Evolutionary conservation across 176 grass and related monocot genomes (phyloP).

Genomic region (Leersia perrieri): DNA sequence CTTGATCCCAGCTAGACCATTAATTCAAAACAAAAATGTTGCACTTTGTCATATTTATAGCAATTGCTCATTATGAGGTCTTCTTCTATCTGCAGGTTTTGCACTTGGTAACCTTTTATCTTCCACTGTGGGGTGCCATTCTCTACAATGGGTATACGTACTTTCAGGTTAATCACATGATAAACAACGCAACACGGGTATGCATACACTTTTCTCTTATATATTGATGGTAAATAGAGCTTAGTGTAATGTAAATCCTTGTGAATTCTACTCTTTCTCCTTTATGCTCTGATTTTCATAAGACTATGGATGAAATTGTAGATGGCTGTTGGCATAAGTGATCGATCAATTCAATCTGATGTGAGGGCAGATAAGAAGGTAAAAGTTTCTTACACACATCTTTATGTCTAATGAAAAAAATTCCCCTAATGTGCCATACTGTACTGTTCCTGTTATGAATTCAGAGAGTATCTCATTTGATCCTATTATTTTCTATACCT

Average conservation of each 20-base stretch:
- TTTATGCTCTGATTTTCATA: constrained; percentile 28
- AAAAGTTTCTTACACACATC: neutral
- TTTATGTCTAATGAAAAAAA: neutral
- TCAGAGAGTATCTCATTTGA: neutral
- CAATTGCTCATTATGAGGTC: constrained; percentile 8
- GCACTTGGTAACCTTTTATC: constrained; percentile 89
- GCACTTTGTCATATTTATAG: neutral
- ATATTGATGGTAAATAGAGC: constrained; percentile 7
- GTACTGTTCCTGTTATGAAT: neutral
- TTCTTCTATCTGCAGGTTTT: constrained; percentile 52
- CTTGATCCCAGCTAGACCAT: neutral
- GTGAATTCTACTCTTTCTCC: constrained; percentile 18
- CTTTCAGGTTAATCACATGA: constrained; percentile 90
- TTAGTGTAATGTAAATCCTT: constrained; percentile 9
- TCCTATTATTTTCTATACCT: neutral
- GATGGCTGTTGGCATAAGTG: constrained; percentile 93
- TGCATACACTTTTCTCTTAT: neutral
- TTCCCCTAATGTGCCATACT: neutral
- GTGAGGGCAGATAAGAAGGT: constrained; percentile 79
- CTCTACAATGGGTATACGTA: constrained; percentile 96
- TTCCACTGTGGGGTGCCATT: constrained; percentile 95
- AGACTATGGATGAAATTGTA: constrained; percentile 36
- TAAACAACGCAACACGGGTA: constrained; percentile 92
- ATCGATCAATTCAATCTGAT: constrained; percentile 75
- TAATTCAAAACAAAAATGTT: neutral